A percentile compares a stretch with the other conserved stretches of the same genome.
These are phyloP conservation scores for Globisporangium rhizosaccharum DNA, from an alignment of 352 stramenopile genomes.

Conservation along the genomic window DNA sequence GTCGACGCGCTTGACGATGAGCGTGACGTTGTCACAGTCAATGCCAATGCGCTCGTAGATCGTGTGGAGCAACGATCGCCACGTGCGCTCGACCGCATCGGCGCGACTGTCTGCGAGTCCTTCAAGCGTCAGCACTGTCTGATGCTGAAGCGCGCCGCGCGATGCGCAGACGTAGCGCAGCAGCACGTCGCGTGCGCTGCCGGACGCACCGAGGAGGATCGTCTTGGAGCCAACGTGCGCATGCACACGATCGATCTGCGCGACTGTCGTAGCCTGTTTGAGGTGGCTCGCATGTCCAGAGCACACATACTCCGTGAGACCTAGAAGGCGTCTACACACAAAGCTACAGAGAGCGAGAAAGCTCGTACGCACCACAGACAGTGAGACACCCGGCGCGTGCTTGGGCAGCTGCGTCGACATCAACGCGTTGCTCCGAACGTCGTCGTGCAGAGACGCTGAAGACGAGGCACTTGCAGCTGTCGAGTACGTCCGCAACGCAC, in stretches of 20 bases:
- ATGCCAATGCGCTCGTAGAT: conserved; percentile 54
- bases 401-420: conserved; percentile 11
- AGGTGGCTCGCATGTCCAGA: not conserved
- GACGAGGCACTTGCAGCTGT: not conserved
- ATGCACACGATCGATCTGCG: conserved; percentile 38
- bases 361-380: conserved; percentile 24
- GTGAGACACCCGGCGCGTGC: conserved; percentile 17
- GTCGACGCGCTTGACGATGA: conserved; percentile 48
- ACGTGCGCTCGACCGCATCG: conserved; percentile 20
- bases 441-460: too few species aligned
- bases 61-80: conserved; percentile 35
- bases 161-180: conserved; percentile 30
- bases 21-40: conserved; percentile 43
- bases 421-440: not conserved
- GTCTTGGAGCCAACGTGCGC: conserved; percentile 29
- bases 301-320: not conserved
- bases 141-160: conserved; percentile 11
- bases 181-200: conserved; percentile 31
- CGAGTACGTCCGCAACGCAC: conserved; percentile 16
- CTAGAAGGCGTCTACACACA: not conserved
- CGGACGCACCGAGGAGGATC: conserved; percentile 23
- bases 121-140: conserved; percentile 24
- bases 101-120: conserved; percentile 18
- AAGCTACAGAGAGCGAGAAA: conserved; percentile 1
- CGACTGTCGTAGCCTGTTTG: conserved; percentile 25